Conservation (phyloP, 257 asterid species). For the Solanum ahanhuiri region DNA sequence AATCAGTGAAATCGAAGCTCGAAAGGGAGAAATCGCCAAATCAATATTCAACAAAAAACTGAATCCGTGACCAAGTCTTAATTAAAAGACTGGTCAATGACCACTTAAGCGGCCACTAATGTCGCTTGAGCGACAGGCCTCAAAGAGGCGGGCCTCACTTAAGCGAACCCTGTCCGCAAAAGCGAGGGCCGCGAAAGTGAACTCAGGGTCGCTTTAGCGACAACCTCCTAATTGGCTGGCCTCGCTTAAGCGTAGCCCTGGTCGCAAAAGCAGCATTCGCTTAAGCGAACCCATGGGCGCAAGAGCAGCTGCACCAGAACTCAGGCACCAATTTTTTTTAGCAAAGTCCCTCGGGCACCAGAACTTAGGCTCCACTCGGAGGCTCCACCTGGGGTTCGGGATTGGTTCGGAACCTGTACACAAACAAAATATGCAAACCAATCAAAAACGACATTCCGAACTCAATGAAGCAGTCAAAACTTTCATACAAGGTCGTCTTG, state of each 20-base stretch:
- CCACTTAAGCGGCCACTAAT: too few species aligned
- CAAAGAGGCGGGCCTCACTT: too few species aligned
- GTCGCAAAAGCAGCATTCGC: background rate
- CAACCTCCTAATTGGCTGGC: background rate
- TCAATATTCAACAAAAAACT: too few species aligned
- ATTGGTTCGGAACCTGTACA: background rate
- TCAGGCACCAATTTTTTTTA: too few species aligned
- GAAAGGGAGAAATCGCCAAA: too few species aligned
- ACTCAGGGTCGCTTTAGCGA: background rate
- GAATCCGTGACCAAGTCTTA: background rate
- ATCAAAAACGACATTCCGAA: too few species aligned
- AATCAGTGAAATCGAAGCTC: too few species aligned
- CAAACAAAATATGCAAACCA: background rate
- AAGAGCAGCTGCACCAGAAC: background rate
- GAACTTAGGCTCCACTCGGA: too few species aligned
- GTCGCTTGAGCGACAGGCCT: too few species aligned
- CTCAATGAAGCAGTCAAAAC: background rate
- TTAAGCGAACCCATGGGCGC: background rate
- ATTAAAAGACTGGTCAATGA: too few species aligned
- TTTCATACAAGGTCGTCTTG: background rate
- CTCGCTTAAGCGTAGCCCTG: background rate
- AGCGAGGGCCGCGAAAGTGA: background rate
- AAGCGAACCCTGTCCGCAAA: background rate
- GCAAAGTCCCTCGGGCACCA: background rate
- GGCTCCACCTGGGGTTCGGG: background rate